Conservation (phyloP, 768 basidiomycete species). For the Porphyrellus cyaneotinctus region DNA sequence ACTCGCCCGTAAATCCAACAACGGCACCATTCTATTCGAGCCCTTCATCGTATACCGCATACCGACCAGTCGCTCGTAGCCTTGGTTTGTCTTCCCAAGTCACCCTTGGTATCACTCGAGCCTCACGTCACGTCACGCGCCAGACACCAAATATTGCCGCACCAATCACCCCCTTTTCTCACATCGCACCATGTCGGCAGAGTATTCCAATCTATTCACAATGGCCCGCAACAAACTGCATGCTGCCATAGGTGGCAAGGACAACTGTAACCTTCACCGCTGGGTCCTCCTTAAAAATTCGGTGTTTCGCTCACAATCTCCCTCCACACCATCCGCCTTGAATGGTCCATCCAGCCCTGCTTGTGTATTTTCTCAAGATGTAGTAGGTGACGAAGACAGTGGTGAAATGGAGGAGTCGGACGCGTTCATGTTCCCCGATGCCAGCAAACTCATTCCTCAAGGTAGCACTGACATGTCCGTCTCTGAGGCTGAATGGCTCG, state of each 20-base stretch:
- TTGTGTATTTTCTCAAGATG: slow-evolving; percentile 35
- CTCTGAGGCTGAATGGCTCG: slow-evolving; percentile 78
- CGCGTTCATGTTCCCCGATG: slow-evolving; percentile 80
- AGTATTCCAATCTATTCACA: slow-evolving; percentile 47
- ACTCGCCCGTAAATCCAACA: slow-evolving; percentile 74
- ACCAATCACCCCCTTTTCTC: slow-evolving; percentile 5
- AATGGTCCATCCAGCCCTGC: slow-evolving; percentile 17
- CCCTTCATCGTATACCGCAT: slow-evolving; percentile 86
- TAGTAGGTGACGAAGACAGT: slow-evolving; percentile 48
- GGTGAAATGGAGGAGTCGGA: slow-evolving; percentile 44
- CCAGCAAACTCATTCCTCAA: slow-evolving; percentile 48
- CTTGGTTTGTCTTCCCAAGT: slow-evolving; percentile 18
- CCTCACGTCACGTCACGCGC: slow-evolving; percentile 9
- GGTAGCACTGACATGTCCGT: slow-evolving; percentile 33
- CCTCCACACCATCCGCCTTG: slow-evolving; percentile 31
- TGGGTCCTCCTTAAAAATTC: slow-evolving; percentile 90
- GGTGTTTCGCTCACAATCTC: slow-evolving; percentile 51
- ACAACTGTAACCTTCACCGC: slow-evolving; percentile 74
- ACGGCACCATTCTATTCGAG: slow-evolving; percentile 85
- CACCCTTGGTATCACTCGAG: not conserved
- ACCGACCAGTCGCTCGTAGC: slow-evolving; percentile 40
- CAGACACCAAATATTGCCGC: slow-evolving; percentile 17
- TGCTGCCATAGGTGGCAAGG: slow-evolving; percentile 54
- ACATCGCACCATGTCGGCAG: slow-evolving; percentile 43
- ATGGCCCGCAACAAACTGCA: slow-evolving; percentile 76